Evolutionary conservation across 805 yeast genomes (phyloP).

Genomic region (Ogataea neopini): DNA sequence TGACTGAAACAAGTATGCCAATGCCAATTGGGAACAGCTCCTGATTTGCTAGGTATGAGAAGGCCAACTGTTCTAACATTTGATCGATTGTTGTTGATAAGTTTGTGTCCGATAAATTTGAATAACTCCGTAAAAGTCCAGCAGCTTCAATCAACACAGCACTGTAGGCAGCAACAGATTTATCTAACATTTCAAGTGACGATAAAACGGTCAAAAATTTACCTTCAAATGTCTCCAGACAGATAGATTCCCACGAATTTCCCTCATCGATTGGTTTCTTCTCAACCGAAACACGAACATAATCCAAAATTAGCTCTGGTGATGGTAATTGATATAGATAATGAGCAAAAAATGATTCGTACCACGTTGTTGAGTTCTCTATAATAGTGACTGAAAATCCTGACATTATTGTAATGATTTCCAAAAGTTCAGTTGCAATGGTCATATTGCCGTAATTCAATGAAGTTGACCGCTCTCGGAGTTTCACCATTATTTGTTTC

Average conservation of each 20-base stretch:
- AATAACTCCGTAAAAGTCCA: constrained; percentile 51
- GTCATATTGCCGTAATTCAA: constrained; percentile 31
- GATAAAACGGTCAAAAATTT: constrained; percentile 59
- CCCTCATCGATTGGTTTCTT: constrained; percentile 39
- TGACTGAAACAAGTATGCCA: constrained; percentile 56
- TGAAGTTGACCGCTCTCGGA: constrained; percentile 43
- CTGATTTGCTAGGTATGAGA: constrained; percentile 52
- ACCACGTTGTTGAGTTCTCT: constrained; percentile 60
- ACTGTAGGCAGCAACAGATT: constrained; percentile 62
- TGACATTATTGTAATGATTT: constrained; percentile 44
- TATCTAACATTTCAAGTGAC: constrained; percentile 58
- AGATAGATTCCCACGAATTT: constrained; percentile 54
- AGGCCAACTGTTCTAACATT: constrained; percentile 55
- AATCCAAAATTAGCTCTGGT: constrained; percentile 41
- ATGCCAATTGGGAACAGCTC: constrained; percentile 65
- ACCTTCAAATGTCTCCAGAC: constrained; percentile 55
- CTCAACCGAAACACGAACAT: constrained; percentile 38
- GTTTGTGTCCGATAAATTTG: constrained; percentile 17
- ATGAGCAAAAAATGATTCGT: constrained; percentile 51
- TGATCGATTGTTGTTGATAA: constrained; percentile 29
- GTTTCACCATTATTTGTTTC: constrained; percentile 51
- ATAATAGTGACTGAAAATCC: constrained; percentile 52
- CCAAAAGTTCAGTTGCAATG: constrained; percentile 40
- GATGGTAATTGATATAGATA: constrained; percentile 60
- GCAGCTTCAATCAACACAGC: constrained; percentile 64